These are phyloP conservation scores for Volvox africanus DNA, from an alignment of 139 green algal genomes.

Conservation along the genomic window DNA sequence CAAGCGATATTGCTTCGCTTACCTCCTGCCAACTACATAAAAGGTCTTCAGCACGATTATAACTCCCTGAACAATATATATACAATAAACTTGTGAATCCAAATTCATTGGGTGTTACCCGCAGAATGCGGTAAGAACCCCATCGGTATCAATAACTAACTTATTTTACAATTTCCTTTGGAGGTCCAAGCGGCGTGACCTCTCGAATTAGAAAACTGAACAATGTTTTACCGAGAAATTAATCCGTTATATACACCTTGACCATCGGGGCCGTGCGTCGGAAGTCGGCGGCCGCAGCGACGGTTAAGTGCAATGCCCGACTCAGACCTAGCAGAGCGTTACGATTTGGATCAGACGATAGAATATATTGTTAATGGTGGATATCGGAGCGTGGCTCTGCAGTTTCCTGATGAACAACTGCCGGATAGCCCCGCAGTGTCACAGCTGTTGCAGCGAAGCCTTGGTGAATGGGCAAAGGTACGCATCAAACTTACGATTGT, in stretches of 20 bases:
- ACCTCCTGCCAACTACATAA: neutral
- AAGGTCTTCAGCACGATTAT: neutral
- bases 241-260: neutral
- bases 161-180: neutral
- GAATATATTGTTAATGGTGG: constrained; percentile 63
- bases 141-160: neutral
- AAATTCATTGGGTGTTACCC: too few species aligned
- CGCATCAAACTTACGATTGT: too few species aligned
- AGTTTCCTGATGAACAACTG: constrained; percentile 84
- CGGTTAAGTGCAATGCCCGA: neutral
- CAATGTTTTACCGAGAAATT: neutral
- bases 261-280: neutral
- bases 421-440: constrained; percentile 59
- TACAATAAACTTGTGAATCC: too few species aligned
- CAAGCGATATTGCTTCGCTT: constrained; percentile 1
- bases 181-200: too few species aligned
- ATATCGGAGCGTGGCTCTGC: constrained; percentile 70
- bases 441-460: constrained; percentile 39
- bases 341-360: constrained; percentile 56
- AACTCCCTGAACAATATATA: too few species aligned
- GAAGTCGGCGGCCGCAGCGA: constrained; percentile 8
- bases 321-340: constrained; percentile 4
- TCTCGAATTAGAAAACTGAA: neutral
- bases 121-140: too few species aligned
- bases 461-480: constrained; percentile 29